A percentile compares a stretch with the other conserved stretches of the same genome.
phyloP scores from a whole-genome alignment of 805 yeast genomes.

The Yarrowia hollandica region DNA sequence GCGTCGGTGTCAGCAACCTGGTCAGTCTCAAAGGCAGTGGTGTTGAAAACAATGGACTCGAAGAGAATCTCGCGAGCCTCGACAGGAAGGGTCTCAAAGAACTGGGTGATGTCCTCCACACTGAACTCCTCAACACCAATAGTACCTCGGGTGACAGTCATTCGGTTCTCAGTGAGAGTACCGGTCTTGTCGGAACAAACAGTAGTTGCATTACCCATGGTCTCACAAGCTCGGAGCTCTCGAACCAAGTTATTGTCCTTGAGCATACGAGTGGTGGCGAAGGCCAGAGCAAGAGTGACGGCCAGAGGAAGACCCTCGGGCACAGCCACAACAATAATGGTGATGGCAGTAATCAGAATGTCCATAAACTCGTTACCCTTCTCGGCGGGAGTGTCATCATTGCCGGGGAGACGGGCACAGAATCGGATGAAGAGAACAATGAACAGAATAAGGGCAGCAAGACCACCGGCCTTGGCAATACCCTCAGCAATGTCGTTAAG shows the following conservation, averaged over 20 bases:
- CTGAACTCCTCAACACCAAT: constrained; percentile 55
- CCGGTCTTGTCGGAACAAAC: constrained; percentile 98
- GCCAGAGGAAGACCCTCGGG: constrained; percentile 99
- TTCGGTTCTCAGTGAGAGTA: constrained; percentile 87
- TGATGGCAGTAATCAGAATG: constrained; percentile 85
- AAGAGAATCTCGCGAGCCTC: constrained; percentile 39
- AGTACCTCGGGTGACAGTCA: constrained; percentile 83
- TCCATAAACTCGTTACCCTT: constrained; percentile 84
- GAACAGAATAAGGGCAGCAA: constrained; percentile 81
- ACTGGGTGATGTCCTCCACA: constrained; percentile 30
- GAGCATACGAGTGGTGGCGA: constrained; percentile 98
- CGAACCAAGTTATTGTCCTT: constrained; percentile 95
- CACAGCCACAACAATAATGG: constrained; percentile 96
- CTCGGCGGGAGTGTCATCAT: constrained; percentile 56
- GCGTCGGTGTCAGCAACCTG: constrained; percentile 37
- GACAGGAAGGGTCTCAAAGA: constrained; percentile 30
- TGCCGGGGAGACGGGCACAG: constrained; percentile 57
- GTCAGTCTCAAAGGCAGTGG: constrained; percentile 86
- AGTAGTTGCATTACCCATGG: constrained; percentile 98
- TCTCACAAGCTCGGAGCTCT: constrained; percentile 89
- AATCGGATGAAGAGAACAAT: constrained; percentile 76
- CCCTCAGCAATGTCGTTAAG: constrained; percentile 83
- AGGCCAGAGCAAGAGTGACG: constrained; percentile 92
- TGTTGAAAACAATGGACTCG: constrained; percentile 71
- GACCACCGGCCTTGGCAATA: constrained; percentile 89